phyloP scores from a whole-genome alignment of 2,329 filamentous ascomycete genomes.

The Sclerotinia sclerotiorum region DNA sequence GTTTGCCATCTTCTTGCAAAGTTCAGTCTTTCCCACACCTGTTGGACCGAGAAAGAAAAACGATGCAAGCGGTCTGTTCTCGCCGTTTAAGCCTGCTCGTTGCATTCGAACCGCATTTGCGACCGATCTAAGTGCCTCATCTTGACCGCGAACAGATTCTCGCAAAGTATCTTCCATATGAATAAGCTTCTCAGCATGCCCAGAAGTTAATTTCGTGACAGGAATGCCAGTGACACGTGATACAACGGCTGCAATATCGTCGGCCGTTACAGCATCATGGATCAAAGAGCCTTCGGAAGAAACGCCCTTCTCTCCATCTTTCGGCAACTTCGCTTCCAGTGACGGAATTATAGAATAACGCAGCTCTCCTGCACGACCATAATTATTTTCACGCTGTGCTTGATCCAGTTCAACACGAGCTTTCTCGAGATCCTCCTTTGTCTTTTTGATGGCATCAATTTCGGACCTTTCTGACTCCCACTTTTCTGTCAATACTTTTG shows the following conservation, averaged over 20 bases:
- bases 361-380: constrained; percentile 85
- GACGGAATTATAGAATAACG: constrained; percentile 83
- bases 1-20: constrained; percentile 91
- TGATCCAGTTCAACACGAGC: constrained; percentile 83
- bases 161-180: constrained; percentile 91
- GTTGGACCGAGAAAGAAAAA: constrained; percentile 99
- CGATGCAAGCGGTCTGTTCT: constrained; percentile 86
- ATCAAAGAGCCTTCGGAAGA: constrained; percentile 58
- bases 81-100: constrained; percentile 84
- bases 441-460: constrained; percentile 82
- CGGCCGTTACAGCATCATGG: constrained; percentile 91
- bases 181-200: constrained; percentile 91
- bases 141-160: constrained; percentile 84
- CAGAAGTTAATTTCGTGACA: constrained; percentile 85
- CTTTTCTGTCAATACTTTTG: constrained; percentile 68
- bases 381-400: constrained; percentile 80
- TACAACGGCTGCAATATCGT: constrained; percentile 92
- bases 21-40: constrained; percentile 94
- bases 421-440: constrained; percentile 84
- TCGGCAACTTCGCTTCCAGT: constrained; percentile 75
- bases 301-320: constrained; percentile 57
- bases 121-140: constrained; percentile 87
- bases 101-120: constrained; percentile 93
- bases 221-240: constrained; percentile 81
- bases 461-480: constrained; percentile 91